phyloP scores from a whole-genome alignment of 495 filamentous ascomycete genomes.

The Xylaria longipes region DNA sequence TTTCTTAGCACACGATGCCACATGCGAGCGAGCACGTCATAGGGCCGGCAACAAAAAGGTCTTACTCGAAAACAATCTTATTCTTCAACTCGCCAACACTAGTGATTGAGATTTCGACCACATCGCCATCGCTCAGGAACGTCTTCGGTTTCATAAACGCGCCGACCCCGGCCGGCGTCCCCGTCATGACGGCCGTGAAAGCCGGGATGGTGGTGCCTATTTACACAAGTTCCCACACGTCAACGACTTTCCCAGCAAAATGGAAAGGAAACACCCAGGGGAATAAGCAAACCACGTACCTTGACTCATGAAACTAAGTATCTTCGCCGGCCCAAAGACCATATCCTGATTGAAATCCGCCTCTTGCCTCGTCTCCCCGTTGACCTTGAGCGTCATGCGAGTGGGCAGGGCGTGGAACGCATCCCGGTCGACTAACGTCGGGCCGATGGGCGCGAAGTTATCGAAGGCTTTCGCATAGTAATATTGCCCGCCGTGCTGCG shows the following conservation, averaged over 20 bases:
- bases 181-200: conserved; percentile 50
- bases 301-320: conserved; percentile 41
- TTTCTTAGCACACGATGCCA: neutral
- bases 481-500: conserved; percentile 47
- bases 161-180: conserved; percentile 50
- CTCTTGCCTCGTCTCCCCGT: conserved; percentile 48
- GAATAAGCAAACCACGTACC: conserved; percentile 26
- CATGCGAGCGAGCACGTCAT: neutral
- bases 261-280: neutral
- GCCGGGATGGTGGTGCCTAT: conserved; percentile 41
- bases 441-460: conserved; percentile 55
- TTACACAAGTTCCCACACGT: neutral
- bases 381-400: conserved; percentile 43
- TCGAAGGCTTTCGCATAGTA: conserved; percentile 56
- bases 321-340: conserved; percentile 41
- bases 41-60: neutral
- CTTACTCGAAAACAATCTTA: conserved; percentile 43
- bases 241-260: neutral
- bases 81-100: conserved; percentile 42
- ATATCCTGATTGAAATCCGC: conserved; percentile 40
- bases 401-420: conserved; percentile 2
- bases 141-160: conserved; percentile 42
- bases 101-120: conserved; percentile 43
- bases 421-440: conserved; percentile 40
- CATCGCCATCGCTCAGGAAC: conserved; percentile 50